A percentile compares a stretch with the other conserved stretches of the same genome.
Conservation (phyloP, 169 alveolate genomes). For the Babesia caballi region DNA sequence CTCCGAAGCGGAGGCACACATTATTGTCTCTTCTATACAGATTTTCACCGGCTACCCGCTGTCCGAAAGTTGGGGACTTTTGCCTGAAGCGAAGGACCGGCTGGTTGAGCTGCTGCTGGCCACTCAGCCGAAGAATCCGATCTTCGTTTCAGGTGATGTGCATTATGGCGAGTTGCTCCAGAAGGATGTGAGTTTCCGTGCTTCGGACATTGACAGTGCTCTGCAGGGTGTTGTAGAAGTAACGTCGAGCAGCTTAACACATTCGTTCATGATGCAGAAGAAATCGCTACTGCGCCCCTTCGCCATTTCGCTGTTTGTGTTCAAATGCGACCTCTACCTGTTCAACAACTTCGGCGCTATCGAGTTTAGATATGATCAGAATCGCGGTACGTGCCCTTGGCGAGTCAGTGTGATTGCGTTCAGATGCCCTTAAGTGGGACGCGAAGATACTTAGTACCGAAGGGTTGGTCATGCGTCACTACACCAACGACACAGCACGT, state of each 20-base stretch:
- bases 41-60: conserved; percentile 65
- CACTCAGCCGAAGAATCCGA: conserved; percentile 77
- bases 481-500: background rate
- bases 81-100: conserved; percentile 75
- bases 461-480: conserved; percentile 3
- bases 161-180: conserved; percentile 70
- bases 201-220: background rate
- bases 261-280: conserved; percentile 14
- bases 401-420: background rate
- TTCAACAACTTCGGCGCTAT: conserved; percentile 61
- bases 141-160: conserved; percentile 84
- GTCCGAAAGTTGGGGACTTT: conserved; percentile 81
- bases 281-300: background rate
- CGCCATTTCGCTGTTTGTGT: background rate
- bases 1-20: conserved; percentile 81
- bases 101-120: conserved; percentile 63
- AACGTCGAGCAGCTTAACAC: conserved; percentile 66
- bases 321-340: conserved; percentile 19
- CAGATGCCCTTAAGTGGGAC: conserved; percentile 42
- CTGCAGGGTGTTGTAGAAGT: conserved; percentile 54
- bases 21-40: conserved; percentile 85
- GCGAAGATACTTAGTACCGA: conserved; percentile 13
- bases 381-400: conserved; percentile 8
- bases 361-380: conserved; percentile 34
- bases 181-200: conserved; percentile 52